Evolutionary conservation across 1,284 basidiomycete genomes (phyloP).

Genomic region (Ceratobasidium sp.): DNA sequence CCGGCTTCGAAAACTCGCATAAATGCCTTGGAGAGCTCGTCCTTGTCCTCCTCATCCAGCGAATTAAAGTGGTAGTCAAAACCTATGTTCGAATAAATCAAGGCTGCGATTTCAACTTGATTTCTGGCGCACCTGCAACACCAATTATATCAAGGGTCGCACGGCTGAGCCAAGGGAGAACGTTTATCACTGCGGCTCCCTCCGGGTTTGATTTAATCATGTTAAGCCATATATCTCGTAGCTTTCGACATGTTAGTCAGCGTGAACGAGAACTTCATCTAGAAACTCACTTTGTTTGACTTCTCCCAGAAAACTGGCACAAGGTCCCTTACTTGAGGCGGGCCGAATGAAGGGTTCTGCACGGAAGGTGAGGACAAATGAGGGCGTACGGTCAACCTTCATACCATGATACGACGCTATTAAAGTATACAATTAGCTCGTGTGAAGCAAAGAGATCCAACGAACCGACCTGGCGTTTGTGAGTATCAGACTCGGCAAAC

Average conservation of each 20-base stretch:
- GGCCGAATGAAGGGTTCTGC: constrained; percentile 48
- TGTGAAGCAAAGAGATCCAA: neutral
- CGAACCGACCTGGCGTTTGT: constrained; percentile 47
- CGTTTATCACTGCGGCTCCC: constrained; percentile 32
- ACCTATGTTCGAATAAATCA: constrained; percentile 55
- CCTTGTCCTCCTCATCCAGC: constrained; percentile 25
- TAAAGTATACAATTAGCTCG: neutral
- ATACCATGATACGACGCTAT: constrained; percentile 39
- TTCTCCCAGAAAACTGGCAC: constrained; percentile 42
- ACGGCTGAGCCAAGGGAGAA: constrained; percentile 44
- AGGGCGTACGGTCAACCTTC: neutral
- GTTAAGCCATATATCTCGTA: constrained; percentile 33
- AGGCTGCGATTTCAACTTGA: constrained; percentile 22
- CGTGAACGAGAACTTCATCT: too few species aligned
- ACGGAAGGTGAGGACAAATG: neutral
- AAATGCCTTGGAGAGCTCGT: constrained; percentile 14
- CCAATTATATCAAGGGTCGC: constrained; percentile 47
- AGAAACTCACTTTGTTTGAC: constrained; percentile 32
- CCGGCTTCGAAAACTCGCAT: constrained; percentile 23
- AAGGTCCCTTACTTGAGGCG: constrained; percentile 35
- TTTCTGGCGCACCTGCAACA: constrained; percentile 21
- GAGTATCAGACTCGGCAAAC: constrained; percentile 43
- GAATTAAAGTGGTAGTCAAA: constrained; percentile 59
- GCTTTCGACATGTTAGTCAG: neutral
- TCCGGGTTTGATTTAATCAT: constrained; percentile 3